These are phyloP conservation scores for Graphium sp. DNA, from an alignment of 2,329 filamentous ascomycete genomes.

Conservation along the genomic window DNA sequence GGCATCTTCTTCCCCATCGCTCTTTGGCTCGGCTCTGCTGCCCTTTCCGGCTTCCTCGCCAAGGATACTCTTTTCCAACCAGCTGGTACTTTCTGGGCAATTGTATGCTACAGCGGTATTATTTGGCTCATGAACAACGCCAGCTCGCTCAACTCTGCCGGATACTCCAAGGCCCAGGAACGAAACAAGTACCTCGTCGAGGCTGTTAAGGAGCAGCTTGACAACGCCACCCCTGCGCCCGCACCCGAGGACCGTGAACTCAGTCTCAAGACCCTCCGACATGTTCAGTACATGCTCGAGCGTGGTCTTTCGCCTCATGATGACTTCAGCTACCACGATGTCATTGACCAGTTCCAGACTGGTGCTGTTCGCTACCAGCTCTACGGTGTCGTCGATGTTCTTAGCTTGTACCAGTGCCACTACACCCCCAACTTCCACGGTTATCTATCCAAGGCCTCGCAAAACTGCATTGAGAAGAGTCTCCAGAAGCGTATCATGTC, in stretches of 20 bases:
- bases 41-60: too few species aligned
- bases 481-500: conserved; percentile 7
- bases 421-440: conserved; percentile 9
- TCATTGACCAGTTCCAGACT: conserved; percentile 11
- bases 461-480: conserved; percentile 8
- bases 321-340: conserved; percentile 9
- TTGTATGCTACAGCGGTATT: too few species aligned
- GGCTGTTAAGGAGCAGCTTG: too few species aligned
- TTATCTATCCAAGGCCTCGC: conserved; percentile 7
- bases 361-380: conserved; percentile 10
- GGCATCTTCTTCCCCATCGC: too few species aligned
- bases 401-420: conserved; percentile 8
- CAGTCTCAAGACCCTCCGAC: background rate
- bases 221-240: conserved; percentile 9
- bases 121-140: too few species aligned
- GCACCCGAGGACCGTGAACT: background rate
- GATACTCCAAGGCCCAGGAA: too few species aligned
- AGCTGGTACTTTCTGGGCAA: too few species aligned
- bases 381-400: conserved; percentile 8
- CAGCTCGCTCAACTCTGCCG: too few species aligned
- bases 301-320: conserved; percentile 6
- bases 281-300: conserved; percentile 8
- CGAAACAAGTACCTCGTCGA: too few species aligned
- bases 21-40: too few species aligned
- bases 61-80: too few species aligned